Evolutionary conservation across 2,329 filamentous ascomycete genomes (phyloP).

Genomic region (Diaporthe sp.): DNA sequence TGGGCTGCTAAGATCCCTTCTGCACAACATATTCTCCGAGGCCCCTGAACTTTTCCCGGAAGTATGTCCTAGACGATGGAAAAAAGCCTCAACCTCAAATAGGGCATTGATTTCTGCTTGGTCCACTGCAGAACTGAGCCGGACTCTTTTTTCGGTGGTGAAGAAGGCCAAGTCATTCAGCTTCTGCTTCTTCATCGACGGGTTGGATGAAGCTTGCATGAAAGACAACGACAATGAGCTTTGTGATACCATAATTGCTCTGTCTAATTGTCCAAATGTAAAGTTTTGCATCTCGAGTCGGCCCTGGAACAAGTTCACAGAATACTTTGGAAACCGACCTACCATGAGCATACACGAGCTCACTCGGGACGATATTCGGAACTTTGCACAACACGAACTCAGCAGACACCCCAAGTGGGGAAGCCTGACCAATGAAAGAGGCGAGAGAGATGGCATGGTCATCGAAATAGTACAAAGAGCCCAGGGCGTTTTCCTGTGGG

Average conservation of each 20-base stretch:
- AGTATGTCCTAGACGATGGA: neutral
- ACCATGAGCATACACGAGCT: conserved; percentile 15
- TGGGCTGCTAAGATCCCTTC: neutral
- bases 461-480: conserved; percentile 10
- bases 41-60: neutral
- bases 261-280: neutral
- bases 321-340: conserved; percentile 1
- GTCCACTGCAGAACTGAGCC: neutral
- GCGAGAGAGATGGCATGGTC: neutral
- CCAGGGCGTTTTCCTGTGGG: conserved; percentile 9
- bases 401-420: neutral
- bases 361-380: neutral
- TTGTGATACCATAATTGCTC: neutral
- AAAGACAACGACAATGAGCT: neutral
- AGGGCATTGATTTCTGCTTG: neutral
- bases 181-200: conserved; percentile 19
- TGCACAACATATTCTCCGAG: neutral
- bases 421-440: neutral
- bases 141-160: neutral
- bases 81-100: neutral
- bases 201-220: conserved; percentile 1
- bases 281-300: conserved; percentile 21
- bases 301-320: conserved; percentile 1
- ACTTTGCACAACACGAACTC: neutral
- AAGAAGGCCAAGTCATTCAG: neutral